Base-by-base conservation (phyloP, 2,329 filamentous ascomycete genomes). In the Corniculantispora saksenae region DNA sequence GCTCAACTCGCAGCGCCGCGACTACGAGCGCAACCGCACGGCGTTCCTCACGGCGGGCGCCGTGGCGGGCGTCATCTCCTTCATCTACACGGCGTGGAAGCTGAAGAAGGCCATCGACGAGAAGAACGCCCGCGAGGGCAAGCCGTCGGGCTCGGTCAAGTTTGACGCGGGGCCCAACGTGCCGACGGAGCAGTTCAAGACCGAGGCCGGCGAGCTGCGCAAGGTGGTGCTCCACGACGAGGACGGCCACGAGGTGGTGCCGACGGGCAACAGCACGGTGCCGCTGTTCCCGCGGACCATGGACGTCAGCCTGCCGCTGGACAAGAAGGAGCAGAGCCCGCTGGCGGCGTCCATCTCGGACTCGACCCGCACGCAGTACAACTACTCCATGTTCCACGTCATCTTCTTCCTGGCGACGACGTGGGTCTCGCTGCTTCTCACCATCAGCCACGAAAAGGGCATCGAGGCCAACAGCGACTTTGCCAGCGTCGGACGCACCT, bases 391-490 rank as follows among this genome's bases (percentile, higher is more conserved):
- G 66, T 99, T 99, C 85, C 95, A 99, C 79, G 82, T 98, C 76
- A 98, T 99, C 71, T 99, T 99, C 85, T 92, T 98, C 83, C 83
- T 99, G 58, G 94, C 94, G 10, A 98, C 95, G 0, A 91, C 91
- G 51, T 99, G 95, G 95, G 93, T 98, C 5, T 93, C 93, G 2
- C 98, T 94, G 0, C 83, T 99, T 43, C 84, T 99, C 40, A 84
- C 83, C 13, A 91, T 94, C 81, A 91, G 92, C 72, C 87, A 91
- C 69, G 86, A 90, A 10, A 84, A 88, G 68, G 80, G 82, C 50
- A 87, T 88, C 54, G 84, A 85, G 63, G 40, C 54, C n/a, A 60
- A 75, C 43, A 84, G 87, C 57, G 90, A 94, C 73, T 98, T 99
- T 78, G 92, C 93, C 2, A 92, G 94, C 0, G 94, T 99, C 4